phyloP scores from a whole-genome alignment of 495 filamentous ascomycete species.

The Penicillium bovifimosum region DNA sequence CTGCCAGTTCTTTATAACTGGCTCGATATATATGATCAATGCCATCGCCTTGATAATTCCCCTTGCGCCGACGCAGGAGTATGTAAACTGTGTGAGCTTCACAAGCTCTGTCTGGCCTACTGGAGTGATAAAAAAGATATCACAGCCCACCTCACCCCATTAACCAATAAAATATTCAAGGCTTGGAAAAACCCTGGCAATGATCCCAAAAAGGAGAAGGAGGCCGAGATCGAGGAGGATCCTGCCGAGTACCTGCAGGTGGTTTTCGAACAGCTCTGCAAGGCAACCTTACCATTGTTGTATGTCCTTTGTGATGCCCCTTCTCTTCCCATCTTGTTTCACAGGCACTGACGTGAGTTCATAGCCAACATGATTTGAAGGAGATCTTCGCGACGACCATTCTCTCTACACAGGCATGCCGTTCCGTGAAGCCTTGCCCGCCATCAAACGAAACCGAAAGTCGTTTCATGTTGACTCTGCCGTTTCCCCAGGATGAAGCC shows the following conservation, averaged over 20 bases:
- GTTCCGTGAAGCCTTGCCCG: background rate
- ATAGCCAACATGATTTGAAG: background rate
- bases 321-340: background rate
- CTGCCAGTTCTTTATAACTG: conserved; percentile 35
- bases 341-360: background rate
- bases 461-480: no score
- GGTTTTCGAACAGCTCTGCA: conserved; percentile 10
- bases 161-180: no score
- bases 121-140: conserved; percentile 12
- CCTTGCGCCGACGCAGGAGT: background rate
- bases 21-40: conserved; percentile 10
- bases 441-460: no score
- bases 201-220: no score
- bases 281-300: background rate
- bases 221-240: no score
- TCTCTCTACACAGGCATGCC: background rate
- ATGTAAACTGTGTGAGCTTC: conserved; percentile 20
- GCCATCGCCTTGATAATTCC: background rate
- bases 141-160: no score
- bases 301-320: conserved; percentile 4
- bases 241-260: conserved; percentile 16
- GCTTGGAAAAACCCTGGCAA: no score
- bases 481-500: no score
- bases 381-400: background rate
- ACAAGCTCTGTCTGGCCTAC: conserved; percentile 13